Percentiles rank a stretch among this genome's conserved stretches.
Conservation (phyloP, 2,329 filamentous ascomycete genomes). For the Nothophoma quercina region DNA sequence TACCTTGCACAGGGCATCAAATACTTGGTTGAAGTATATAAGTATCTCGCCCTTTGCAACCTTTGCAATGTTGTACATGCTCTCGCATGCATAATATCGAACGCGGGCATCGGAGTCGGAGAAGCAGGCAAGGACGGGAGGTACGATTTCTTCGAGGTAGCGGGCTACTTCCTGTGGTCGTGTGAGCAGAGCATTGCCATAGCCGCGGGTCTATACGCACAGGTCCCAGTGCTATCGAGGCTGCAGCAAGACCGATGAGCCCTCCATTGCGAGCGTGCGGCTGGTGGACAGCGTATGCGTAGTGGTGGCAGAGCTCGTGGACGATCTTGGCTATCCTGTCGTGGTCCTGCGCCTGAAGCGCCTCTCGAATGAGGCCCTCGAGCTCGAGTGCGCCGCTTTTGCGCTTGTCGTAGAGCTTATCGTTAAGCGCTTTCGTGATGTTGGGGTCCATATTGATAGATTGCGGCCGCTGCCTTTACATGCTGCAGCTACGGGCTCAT, state of each 20-base stretch:
- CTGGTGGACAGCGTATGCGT: slow-evolving; percentile 95
- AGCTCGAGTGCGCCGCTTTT: slow-evolving; percentile 96
- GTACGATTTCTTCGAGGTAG: slow-evolving; percentile 92
- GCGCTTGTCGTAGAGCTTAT: slow-evolving; percentile 98
- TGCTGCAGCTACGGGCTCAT: slow-evolving; percentile 26
- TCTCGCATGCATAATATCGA: slow-evolving; percentile 97
- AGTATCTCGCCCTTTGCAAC: slow-evolving; percentile 98
- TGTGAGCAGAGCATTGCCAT: slow-evolving; percentile 19
- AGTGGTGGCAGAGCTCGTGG: slow-evolving; percentile 96
- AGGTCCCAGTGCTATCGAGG: slow-evolving; percentile 90
- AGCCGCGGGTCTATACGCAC: slow-evolving; percentile 63
- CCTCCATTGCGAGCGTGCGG: slow-evolving; percentile 96
- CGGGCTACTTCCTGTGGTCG: slow-evolving; percentile 79
- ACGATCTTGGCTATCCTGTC: slow-evolving; percentile 85
- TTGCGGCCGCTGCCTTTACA: slow-evolving; percentile 34
- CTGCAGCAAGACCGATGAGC: slow-evolving; percentile 91
- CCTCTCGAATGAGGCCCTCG: slow-evolving; percentile 87
- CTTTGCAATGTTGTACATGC: slow-evolving; percentile 99
- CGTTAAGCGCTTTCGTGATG: slow-evolving; percentile 90
- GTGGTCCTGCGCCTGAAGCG: slow-evolving; percentile 77
- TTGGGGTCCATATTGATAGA: slow-evolving; percentile 75
- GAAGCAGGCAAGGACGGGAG: slow-evolving; percentile 96
- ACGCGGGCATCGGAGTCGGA: slow-evolving; percentile 97
- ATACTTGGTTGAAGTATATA: slow-evolving; percentile 97
- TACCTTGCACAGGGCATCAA: slow-evolving; percentile 96